phyloP scores from a whole-genome alignment of 306 rosid species.

The Casuarina glauca region DNA sequence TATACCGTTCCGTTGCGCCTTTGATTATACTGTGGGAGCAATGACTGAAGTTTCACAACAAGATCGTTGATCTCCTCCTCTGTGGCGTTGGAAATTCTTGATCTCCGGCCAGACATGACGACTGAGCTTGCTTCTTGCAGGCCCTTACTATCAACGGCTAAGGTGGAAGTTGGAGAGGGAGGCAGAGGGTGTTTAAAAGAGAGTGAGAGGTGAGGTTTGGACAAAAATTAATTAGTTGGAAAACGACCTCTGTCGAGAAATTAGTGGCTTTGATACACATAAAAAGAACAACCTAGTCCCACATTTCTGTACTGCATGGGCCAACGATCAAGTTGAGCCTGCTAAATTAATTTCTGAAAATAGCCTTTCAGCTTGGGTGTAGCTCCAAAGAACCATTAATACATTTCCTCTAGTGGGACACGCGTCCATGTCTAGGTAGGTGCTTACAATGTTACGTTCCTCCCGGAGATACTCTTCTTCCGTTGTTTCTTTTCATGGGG shows the following conservation, averaged over 20 bases:
- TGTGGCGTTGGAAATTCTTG: constrained; percentile 21
- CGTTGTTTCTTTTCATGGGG: constrained; percentile 2
- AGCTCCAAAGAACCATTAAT: not conserved
- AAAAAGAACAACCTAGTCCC: constrained; percentile 15
- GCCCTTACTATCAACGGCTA: not conserved
- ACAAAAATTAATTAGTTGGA: constrained; percentile 12
- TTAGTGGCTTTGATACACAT: constrained; percentile 10
- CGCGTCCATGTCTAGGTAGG: not conserved
- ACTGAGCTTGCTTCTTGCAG: not conserved
- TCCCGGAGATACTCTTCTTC: constrained; percentile 16
- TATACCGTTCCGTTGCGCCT: constrained; percentile 26
- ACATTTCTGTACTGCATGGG: constrained; percentile 9
- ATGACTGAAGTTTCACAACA: constrained; percentile 31
- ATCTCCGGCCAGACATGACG: constrained; percentile 29
- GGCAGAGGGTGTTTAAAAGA: constrained; percentile 18
- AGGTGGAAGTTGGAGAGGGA: constrained; percentile 18
- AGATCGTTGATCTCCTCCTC: constrained; percentile 37
- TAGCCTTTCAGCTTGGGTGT: constrained; percentile 8
- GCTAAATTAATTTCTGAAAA: constrained; percentile 9
- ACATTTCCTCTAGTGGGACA: constrained; percentile 8
- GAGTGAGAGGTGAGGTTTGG: not conserved
- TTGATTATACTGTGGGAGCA: constrained; percentile 38
- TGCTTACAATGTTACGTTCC: constrained; percentile 12
- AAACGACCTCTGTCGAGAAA: constrained; percentile 13
- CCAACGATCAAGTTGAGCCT: not conserved